A percentile compares a stretch with the other conserved stretches of the same genome.
These are phyloP conservation scores for Peterozyma toletana DNA, from an alignment of 805 yeast species.

Conservation along the genomic window DNA sequence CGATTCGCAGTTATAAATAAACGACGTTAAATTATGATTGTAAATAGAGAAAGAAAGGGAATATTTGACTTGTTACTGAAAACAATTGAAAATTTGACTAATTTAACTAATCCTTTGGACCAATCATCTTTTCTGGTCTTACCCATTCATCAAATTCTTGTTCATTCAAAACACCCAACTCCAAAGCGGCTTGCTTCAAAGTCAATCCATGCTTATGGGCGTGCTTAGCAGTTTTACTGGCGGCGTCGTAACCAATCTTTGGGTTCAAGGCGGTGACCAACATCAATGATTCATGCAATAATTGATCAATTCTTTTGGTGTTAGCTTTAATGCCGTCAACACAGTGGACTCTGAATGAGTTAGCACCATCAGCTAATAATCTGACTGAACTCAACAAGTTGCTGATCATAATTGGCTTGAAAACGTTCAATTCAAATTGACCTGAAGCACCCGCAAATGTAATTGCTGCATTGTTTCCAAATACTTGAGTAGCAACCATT, in stretches of 20 bases:
- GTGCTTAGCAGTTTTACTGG: constrained; percentile 96
- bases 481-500: constrained; percentile 96
- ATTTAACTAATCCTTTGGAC: constrained; percentile 51
- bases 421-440: constrained; percentile 96
- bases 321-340: constrained; percentile 93
- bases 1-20: too few species aligned
- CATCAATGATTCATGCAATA: constrained; percentile 93
- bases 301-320: constrained; percentile 76
- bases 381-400: constrained; percentile 85
- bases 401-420: constrained; percentile 92
- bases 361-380: constrained; percentile 80
- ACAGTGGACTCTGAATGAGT: constrained; percentile 91
- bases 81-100: background rate
- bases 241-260: constrained; percentile 96
- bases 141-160: constrained; percentile 96
- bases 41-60: background rate
- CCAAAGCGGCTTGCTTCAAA: constrained; percentile 88
- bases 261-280: constrained; percentile 98
- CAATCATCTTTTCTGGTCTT: constrained; percentile 96
- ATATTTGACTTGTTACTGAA: background rate
- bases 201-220: constrained; percentile 98
- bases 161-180: constrained; percentile 74
- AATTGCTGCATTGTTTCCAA: constrained; percentile 93
- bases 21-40: too few species aligned
- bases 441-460: constrained; percentile 98